Conservation (phyloP, 805 yeast genomes). For the Ogataea minuta region DNA sequence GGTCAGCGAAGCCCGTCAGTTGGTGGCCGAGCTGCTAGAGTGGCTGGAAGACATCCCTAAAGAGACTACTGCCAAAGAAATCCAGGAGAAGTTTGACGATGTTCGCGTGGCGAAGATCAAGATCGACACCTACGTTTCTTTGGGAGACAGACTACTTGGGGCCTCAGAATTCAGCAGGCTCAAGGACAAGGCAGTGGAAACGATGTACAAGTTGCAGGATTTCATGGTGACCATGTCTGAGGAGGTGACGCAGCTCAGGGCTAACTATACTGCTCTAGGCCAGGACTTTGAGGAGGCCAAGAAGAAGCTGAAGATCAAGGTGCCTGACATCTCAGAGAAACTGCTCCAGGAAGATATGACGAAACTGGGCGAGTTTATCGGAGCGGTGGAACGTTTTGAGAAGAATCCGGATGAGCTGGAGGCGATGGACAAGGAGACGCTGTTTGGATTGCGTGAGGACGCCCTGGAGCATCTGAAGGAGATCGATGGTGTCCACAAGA, state of each 20-base stretch:
- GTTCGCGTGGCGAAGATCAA: slow-evolving; percentile 29
- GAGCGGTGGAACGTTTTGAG: slow-evolving; percentile 29
- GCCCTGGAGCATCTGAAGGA: slow-evolving; percentile 20
- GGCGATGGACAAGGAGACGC: slow-evolving; percentile 19
- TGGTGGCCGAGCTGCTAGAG: slow-evolving; percentile 53
- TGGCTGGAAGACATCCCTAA: slow-evolving; percentile 80
- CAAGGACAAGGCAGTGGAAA: slow-evolving; percentile 40
- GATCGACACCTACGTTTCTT: slow-evolving; percentile 39
- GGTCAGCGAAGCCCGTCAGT: slow-evolving; percentile 35
- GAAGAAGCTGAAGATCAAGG: slow-evolving; percentile 39
- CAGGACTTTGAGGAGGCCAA: slow-evolving; percentile 54
- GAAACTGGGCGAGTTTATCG: slow-evolving; percentile 29
- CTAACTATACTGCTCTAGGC: slow-evolving; percentile 42
- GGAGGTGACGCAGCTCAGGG: slow-evolving; percentile 42
- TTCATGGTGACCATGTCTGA: slow-evolving; percentile 44
- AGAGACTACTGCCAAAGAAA: slow-evolving; percentile 40
- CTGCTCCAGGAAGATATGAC: slow-evolving; percentile 30
- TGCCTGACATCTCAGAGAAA: slow-evolving; percentile 26
- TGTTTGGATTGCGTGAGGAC: slow-evolving; percentile 27
- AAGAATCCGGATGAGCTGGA: slow-evolving; percentile 22
- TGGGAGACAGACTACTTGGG: slow-evolving; percentile 48
- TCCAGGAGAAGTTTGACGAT: slow-evolving; percentile 37
- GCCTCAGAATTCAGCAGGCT: slow-evolving; percentile 42
- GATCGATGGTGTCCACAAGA: slow-evolving; percentile 15
- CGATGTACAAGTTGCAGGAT: slow-evolving; percentile 43